phyloP scores from a whole-genome alignment of 2,329 filamentous ascomycete genomes.

The Colletotrichum nymphaeae region DNA sequence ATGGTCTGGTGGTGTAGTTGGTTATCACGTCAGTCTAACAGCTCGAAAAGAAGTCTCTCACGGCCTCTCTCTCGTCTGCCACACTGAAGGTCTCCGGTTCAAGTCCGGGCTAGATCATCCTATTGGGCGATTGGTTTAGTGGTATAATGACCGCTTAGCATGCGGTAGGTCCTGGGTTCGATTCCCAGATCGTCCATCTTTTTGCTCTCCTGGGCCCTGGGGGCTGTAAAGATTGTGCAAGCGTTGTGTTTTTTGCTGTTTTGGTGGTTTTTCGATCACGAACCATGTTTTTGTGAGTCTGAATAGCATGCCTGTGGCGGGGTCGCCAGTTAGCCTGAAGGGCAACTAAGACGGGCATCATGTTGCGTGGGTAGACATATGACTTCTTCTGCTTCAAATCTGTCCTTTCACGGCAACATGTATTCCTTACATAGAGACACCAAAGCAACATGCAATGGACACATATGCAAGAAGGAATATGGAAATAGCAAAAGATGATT shows the following conservation, averaged over 20 bases:
- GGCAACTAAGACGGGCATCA: no score
- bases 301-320: no score
- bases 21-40: slow-evolving; percentile 63
- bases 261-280: neutral
- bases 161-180: slow-evolving; percentile 17
- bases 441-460: neutral
- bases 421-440: no score
- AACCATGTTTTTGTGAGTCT: no score
- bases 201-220: neutral
- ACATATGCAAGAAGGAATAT: no score
- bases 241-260: neutral
- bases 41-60: neutral
- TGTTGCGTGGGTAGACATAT: no score
- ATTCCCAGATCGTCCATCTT: slow-evolving; percentile 6
- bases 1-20: slow-evolving; percentile 53
- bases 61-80: neutral
- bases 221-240: neutral
- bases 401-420: no score
- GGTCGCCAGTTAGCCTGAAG: no score
- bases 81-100: slow-evolving; percentile 37
- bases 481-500: slow-evolving; percentile 9
- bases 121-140: slow-evolving; percentile 8
- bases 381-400: no score
- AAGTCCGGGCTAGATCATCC: slow-evolving; percentile 34
- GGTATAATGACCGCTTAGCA: slow-evolving; percentile 23